Evolutionary conservation across 2,329 filamentous ascomycete genomes (phyloP), one percentile per base, ranked within the genome.

Genomic region (Nothopassalora personata): DNA sequence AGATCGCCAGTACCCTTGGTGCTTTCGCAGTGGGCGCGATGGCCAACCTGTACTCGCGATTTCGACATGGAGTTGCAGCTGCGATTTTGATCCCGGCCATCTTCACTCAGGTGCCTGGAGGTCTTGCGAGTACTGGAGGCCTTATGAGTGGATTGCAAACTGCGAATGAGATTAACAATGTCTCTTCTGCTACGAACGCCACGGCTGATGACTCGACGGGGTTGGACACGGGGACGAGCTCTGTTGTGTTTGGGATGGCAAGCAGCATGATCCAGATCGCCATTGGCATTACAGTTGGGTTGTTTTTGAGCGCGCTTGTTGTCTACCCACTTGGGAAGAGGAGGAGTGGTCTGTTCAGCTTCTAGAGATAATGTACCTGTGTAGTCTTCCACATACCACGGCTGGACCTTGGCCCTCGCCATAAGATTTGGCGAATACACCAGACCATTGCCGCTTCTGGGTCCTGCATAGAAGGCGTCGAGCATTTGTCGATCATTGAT

Each of bases 11-110:
- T 73, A 89, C 89, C 43, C 79, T 94, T 1, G 88, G 88, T 31
- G 89, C 90, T 0, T 80, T 94, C 53, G 83, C 84, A 0, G 84
- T 94, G 15, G 90, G 90, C 5, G 81, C 91, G 33, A 75, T 91
- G 46, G 89, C 89, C 3, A 94, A 94, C 66, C 71, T 91, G 1
- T 92, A 94, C 75, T 87, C 87, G 11, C 82, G 90, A 1, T 74
- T 86, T 18, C 85, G 87, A 10, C 90, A 91, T 70, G 89, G 88
- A 1, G 83, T 95, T 2, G 91, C 91, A 0, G 90, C 90, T 0
- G 89, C 90, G 0, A 88, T 89, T 1, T 89, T 96, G 79, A 77
- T 96, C 7, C 91, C 91, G 0, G 91, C 88, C 6, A 94, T 96
- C 62, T 95, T 94, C 62, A 82, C 59, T 1, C 59, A 61, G 31